Percentiles rank a stretch among this genome's conserved stretches.
These are phyloP conservation scores for Hypoxylon trugodes DNA, from an alignment of 495 filamentous ascomycete species.

Conservation along the genomic window DNA sequence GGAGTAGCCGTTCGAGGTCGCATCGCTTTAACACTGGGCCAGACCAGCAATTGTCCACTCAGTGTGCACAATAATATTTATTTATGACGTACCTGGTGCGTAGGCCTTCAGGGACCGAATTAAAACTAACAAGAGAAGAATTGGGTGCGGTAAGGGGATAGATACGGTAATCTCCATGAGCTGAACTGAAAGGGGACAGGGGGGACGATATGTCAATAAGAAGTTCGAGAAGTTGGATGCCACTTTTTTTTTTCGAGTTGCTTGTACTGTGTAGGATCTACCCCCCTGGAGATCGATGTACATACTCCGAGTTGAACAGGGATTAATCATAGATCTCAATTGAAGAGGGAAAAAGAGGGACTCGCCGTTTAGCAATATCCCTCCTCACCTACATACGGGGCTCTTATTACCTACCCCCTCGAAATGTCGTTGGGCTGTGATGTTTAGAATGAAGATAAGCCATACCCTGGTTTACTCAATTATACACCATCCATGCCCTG, in stretches of 20 bases:
- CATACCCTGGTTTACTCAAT: too few relatives aligned
- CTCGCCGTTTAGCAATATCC: slow-evolving; percentile 11
- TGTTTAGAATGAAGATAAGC: too few relatives aligned
- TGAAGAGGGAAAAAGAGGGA: slow-evolving; percentile 18
- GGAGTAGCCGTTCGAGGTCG: slow-evolving; percentile 38
- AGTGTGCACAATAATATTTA: slow-evolving; percentile 20
- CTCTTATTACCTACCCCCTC: too few relatives aligned
- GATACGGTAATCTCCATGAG: slow-evolving; percentile 33
- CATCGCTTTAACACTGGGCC: slow-evolving; percentile 33
- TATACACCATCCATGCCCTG: too few relatives aligned
- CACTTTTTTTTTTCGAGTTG: slow-evolving; percentile 6
- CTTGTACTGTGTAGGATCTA: slow-evolving; percentile 39
- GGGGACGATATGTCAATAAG: slow-evolving; percentile 28
- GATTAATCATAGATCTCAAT: slow-evolving; percentile 36
- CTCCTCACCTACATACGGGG: too few relatives aligned
- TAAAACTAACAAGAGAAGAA: slow-evolving; percentile 17
- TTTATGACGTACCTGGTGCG: slow-evolving; percentile 30
- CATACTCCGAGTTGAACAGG: slow-evolving; percentile 34
- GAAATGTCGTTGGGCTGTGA: too few relatives aligned
- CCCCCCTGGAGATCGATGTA: slow-evolving; percentile 37
- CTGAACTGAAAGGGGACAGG: slow-evolving; percentile 29
- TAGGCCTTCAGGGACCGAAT: slow-evolving; percentile 34
- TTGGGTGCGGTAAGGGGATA: slow-evolving; percentile 17
- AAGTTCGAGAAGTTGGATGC: slow-evolving; percentile 26
- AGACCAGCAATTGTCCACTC: slow-evolving; percentile 9